Percentiles rank a stretch among this genome's conserved stretches.
Evolutionary conservation across 2,329 filamentous ascomycete genomes (phyloP).

Genomic region (Talaromyces piceae): DNA sequence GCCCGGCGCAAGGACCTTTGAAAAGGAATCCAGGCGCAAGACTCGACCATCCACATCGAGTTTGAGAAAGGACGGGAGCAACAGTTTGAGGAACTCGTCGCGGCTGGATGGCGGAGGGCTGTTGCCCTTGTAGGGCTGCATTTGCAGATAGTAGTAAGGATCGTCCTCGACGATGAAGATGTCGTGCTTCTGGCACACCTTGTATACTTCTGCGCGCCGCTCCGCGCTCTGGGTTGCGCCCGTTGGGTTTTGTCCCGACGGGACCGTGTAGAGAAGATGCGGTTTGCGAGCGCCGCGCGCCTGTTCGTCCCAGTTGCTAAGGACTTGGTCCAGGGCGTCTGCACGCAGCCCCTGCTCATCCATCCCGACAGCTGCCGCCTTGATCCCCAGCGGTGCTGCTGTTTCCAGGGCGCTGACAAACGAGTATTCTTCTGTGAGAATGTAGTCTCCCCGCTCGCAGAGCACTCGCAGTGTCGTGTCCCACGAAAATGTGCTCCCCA

Average conservation of each 20-base stretch:
- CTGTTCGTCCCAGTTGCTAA: slow-evolving; percentile 58
- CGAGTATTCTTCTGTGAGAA: slow-evolving; percentile 85
- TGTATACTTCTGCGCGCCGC: slow-evolving; percentile 66
- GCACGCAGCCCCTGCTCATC: slow-evolving; percentile 60
- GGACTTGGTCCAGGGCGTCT: slow-evolving; percentile 53
- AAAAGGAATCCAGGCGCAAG: slow-evolving; percentile 85
- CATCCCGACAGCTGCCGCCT: slow-evolving; percentile 54
- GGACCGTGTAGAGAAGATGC: slow-evolving; percentile 62
- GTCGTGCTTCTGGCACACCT: slow-evolving; percentile 74
- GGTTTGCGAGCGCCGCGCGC: slow-evolving; percentile 56
- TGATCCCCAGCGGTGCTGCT: slow-evolving; percentile 55
- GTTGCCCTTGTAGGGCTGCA: slow-evolving; percentile 61
- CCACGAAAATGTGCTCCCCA: slow-evolving; percentile 78
- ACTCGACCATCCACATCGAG: slow-evolving; percentile 83
- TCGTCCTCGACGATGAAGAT: slow-evolving; percentile 86
- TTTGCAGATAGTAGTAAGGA: slow-evolving; percentile 88
- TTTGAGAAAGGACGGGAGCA: slow-evolving; percentile 69
- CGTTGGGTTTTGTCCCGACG: slow-evolving; percentile 84
- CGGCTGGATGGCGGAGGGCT: slow-evolving; percentile 54
- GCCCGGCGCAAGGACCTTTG: slow-evolving; percentile 80
- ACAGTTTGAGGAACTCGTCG: slow-evolving; percentile 63
- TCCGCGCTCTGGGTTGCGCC: slow-evolving; percentile 68
- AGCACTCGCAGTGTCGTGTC: slow-evolving; percentile 82
- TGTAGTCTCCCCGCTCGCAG: slow-evolving; percentile 63
- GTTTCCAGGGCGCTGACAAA: slow-evolving; percentile 72